These are phyloP conservation scores for Plasmodiophora brassicae DNA, from an alignment of 208 protist genomes.

Conservation along the genomic window DNA sequence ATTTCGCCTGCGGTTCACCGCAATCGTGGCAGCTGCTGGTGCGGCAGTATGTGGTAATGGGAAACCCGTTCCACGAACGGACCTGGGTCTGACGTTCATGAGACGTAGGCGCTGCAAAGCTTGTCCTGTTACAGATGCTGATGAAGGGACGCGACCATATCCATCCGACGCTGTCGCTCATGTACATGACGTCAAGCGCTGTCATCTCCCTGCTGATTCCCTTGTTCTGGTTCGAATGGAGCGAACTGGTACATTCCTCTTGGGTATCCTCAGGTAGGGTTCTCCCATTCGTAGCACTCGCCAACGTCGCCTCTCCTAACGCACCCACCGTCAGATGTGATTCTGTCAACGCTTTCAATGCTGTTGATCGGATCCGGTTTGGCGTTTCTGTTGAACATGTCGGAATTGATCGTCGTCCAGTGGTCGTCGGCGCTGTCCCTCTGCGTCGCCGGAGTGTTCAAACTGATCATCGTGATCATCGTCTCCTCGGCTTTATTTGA, in stretches of 20 bases:
- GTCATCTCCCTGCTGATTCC: neutral
- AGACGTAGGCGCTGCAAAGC: neutral
- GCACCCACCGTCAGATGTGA: too few relatives aligned
- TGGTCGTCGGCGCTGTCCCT: slow-evolving; percentile 9
- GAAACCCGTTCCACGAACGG: neutral
- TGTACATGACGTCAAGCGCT: neutral
- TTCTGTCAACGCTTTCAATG: neutral
- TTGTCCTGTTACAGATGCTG: neutral
- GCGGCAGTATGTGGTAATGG: neutral
- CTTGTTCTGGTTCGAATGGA: neutral
- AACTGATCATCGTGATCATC: neutral
- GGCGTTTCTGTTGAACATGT: slow-evolving; percentile 14
- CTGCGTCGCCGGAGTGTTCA: slow-evolving; percentile 13
- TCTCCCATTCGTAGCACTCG: too few relatives aligned
- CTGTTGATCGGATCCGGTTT: neutral
- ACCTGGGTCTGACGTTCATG: slow-evolving; percentile 25
- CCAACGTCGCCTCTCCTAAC: too few relatives aligned
- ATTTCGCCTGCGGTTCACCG: neutral
- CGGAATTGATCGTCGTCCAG: slow-evolving; percentile 2
- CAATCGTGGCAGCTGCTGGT: neutral
- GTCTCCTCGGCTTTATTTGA: neutral
- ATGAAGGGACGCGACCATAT: neutral
- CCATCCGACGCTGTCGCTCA: slow-evolving; percentile 7
- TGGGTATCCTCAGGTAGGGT: neutral
- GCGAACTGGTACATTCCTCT: neutral